Conservation (phyloP, 2,329 filamentous ascomycete species). For the Fusarium sp. region DNA sequence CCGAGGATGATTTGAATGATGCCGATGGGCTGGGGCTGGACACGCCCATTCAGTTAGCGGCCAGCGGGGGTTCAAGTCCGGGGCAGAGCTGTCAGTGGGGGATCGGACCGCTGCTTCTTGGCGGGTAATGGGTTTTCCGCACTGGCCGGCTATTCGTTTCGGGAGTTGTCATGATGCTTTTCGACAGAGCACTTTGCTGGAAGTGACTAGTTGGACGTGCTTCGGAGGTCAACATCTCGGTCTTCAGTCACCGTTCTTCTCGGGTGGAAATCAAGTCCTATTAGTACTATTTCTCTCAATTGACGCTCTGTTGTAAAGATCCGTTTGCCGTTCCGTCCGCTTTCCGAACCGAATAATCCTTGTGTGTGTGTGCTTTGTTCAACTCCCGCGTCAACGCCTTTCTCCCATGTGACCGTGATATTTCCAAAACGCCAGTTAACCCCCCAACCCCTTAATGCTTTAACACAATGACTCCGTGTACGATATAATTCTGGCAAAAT, state of each 20-base stretch:
- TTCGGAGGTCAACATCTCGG: slow-evolving; percentile 17
- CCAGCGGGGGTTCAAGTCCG: slow-evolving; percentile 42
- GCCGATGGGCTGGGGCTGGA: neutral
- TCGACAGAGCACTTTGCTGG: neutral
- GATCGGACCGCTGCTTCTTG: slow-evolving; percentile 18
- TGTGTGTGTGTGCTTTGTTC: neutral
- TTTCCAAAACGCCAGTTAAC: neutral
- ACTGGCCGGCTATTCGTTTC: slow-evolving; percentile 41
- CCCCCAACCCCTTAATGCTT: neutral
- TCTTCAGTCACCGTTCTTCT: slow-evolving; percentile 32
- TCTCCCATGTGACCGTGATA: slow-evolving; percentile 18
- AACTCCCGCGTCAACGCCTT: slow-evolving; percentile 5
- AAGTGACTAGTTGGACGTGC: slow-evolving; percentile 10
- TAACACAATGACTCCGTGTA: neutral
- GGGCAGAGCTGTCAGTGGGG: slow-evolving; percentile 14
- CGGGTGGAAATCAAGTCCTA: slow-evolving; percentile 15
- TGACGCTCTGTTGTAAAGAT: slow-evolving; percentile 9
- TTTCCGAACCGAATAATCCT: slow-evolving; percentile 27
- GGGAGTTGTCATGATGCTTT: slow-evolving; percentile 42
- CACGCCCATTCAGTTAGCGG: slow-evolving; percentile 7
- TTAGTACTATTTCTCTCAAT: slow-evolving; percentile 26
- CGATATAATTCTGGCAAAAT: slow-evolving; percentile 7
- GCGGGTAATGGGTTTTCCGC: slow-evolving; percentile 46
- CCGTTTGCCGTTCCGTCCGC: slow-evolving; percentile 10
- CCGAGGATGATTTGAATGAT: slow-evolving; percentile 29